Evolutionary conservation across 768 basidiomycete genomes (phyloP), one percentile per base, ranked within the genome.

Genomic region (Punctularia strigosozonata): DNA sequence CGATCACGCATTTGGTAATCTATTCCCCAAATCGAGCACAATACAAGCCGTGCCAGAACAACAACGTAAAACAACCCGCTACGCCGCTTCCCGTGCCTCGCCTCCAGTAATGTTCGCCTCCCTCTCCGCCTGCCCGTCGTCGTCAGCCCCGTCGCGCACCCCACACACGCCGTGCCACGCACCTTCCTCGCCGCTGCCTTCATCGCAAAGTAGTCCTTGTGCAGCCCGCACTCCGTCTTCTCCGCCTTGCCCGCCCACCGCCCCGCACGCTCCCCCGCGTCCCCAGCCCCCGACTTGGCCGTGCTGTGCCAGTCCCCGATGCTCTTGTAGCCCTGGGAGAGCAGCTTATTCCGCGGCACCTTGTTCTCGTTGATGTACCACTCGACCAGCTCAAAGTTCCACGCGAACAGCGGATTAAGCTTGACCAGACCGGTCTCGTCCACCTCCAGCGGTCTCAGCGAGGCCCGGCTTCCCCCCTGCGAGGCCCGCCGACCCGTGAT

Each of bases 231-330:
- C 58, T 98, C 94, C 2, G 88, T 88, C 70, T 98, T 99, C 30
- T 64, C 64, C 43, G 70, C 68, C 54, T 71, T 80, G 5, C 85
- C 88, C 2, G 81, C 79, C 95, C 95, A 99, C 39, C 95, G 64
- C 1, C 94, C 94, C 2, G 82, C 78, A 19, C 95, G 73, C 61
- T 99, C 95, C 4, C 69, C 73, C 0, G 56, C 60, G 43, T 87
- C 87, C 30, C 82, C 73, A 6, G 63, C 65, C 0, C 73, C 79
- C 43, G 77, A 79, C 48, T 74, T 74, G n/a, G 57, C 59, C 0
- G 95, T 99, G 45, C 88, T 92, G 61, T 99, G 95, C 86, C 92
- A 94, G 60, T 99, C 95, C 3, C 95, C 95, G 45, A 99, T 77
- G 53, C 87, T 90, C 50, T 80, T 82, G 65, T 98, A 99, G 3